A percentile compares a stretch with the other conserved stretches of the same genome.
Conservation (phyloP, 192 early-diverging fungal genomes). For the Rhizoclosmatium globosum region DNA sequence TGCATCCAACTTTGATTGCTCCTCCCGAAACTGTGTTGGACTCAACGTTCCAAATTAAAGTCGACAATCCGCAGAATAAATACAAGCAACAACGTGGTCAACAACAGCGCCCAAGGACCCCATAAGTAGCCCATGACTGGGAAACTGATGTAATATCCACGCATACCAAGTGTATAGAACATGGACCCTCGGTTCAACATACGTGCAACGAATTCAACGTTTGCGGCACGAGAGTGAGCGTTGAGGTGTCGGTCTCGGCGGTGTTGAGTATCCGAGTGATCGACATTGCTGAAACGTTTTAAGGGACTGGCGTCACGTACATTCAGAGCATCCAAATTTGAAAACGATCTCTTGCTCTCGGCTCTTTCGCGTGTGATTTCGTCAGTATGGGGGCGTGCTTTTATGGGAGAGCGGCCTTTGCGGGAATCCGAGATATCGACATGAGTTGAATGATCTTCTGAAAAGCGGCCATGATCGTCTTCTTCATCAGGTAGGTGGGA, state of each 20-base stretch:
- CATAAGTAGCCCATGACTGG: constrained; percentile 33
- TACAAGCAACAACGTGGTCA: constrained; percentile 35
- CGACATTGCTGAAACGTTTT: too few relatives aligned
- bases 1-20: neutral
- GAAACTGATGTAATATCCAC: constrained; percentile 45
- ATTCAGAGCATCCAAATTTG: too few relatives aligned
- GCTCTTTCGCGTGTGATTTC: too few relatives aligned
- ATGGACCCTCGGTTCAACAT: constrained; percentile 47
- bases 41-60: constrained; percentile 35
- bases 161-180: constrained; percentile 46
- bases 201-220: constrained; percentile 37
- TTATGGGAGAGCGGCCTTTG: too few relatives aligned
- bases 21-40: neutral
- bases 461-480: too few relatives aligned
- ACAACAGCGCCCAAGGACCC: constrained; percentile 46
- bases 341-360: too few relatives aligned
- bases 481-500: too few relatives aligned
- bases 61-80: constrained; percentile 44
- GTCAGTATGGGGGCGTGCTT: too few relatives aligned
- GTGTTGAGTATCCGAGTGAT: too few relatives aligned
- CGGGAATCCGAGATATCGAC: too few relatives aligned
- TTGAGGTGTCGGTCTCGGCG: constrained; percentile 8
- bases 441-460: too few relatives aligned
- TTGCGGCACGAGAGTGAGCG: constrained; percentile 16
- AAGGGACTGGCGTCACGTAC: too few relatives aligned